Evolutionary conservation across 2,329 filamentous ascomycete species (phyloP).

Genomic region (Talaromyces sp.): DNA sequence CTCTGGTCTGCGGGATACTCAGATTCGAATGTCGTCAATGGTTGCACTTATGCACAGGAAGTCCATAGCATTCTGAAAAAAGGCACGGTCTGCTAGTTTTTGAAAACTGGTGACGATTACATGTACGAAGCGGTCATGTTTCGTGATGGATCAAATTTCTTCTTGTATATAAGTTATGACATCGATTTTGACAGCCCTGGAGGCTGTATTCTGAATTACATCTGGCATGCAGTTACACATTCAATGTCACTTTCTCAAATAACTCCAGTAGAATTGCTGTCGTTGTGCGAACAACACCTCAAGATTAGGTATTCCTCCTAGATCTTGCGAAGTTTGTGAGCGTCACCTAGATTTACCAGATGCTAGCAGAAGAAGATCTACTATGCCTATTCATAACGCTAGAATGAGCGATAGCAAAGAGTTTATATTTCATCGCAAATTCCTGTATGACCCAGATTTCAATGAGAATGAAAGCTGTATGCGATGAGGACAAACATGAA

Average conservation of each 20-base stretch:
- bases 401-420: background rate
- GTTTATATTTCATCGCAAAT: background rate
- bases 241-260: background rate
- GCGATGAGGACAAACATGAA: background rate
- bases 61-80: slow-evolving; percentile 46
- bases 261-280: background rate
- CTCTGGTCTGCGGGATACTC: slow-evolving; percentile 56
- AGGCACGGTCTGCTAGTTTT: slow-evolving; percentile 8
- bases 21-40: slow-evolving; percentile 44
- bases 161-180: background rate
- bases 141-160: background rate
- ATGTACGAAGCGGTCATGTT: background rate
- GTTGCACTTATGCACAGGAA: slow-evolving; percentile 44
- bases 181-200: background rate
- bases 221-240: background rate
- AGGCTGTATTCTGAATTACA: background rate
- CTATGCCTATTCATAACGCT: background rate
- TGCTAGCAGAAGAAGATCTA: background rate
- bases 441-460: background rate
- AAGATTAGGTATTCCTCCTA: background rate
- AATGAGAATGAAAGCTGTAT: background rate
- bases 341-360: background rate
- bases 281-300: background rate
- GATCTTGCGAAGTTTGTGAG: background rate
- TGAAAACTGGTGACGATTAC: no score